Evolutionary conservation across 2,329 filamentous ascomycete genomes (phyloP), one percentile per base, ranked within the genome.

Genomic region (Delphinella strobiligena): DNA sequence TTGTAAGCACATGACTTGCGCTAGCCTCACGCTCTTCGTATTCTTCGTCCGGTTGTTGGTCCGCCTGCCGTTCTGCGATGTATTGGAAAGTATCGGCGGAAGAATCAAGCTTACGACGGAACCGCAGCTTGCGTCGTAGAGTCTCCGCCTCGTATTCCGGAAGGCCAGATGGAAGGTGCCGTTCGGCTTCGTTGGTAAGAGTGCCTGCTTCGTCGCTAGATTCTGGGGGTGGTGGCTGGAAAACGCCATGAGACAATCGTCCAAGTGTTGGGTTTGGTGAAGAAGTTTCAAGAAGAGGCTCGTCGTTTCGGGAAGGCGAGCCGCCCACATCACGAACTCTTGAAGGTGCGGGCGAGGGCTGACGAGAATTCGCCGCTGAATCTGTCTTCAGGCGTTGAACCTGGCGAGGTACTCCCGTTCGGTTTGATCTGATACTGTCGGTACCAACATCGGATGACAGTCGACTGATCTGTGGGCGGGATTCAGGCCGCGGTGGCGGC

Each of bases 1-100:
- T 71, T 8, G 67, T 70, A 24, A 69, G 53, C 19, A 71, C 60
- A 47, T 70, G 67, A 40, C 67, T 54, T 19, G 70, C 47, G 45
- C 61, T 68, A 11, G 63, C 66, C 38, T 64, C 59, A n/a, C 54
- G 47, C 37, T 54, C 50, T 8, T 59, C 54, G 10, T 36, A 19
- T 46, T 45, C 17, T 51, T 50, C 24, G 42, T 31, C 24, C 49
- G 40, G n/a, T 19, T 16, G 15, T 24, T 3, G 15, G 16, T 5
- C 30, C n/a, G 11, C 19, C 11, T 8, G 12, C 3, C 22, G 9
- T 24, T 27, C 19, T 29, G 38, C 5, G 29, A 17, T 15, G 11
- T 41, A 37, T 10, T 33, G 27, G n/a, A 33, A 33, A 9, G 37
- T 12, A 5, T 9, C 16, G 8, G 17, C 11, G 5, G 29, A 16